phyloP scores from a whole-genome alignment of 129 eudicot species.

The Rutidosis leptorrhynchoides region DNA sequence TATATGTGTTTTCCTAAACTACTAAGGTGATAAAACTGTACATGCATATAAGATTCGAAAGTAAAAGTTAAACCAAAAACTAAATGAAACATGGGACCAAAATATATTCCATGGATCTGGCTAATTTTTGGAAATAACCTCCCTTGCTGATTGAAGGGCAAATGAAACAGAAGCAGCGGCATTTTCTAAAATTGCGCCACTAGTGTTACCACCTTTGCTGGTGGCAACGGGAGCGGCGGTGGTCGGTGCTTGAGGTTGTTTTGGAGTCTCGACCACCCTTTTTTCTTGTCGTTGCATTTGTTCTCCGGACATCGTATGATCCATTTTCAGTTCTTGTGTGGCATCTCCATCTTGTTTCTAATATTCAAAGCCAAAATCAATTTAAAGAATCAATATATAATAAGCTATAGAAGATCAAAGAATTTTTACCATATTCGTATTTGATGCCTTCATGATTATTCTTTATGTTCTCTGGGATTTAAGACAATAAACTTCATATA shows the following conservation, averaged over 20 bases:
- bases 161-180: slow-evolving; percentile 64
- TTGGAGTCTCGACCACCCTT: slow-evolving; percentile 29
- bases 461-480: slow-evolving; percentile 6
- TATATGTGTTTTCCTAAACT: not conserved
- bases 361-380: slow-evolving; percentile 10
- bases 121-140: slow-evolving; percentile 46
- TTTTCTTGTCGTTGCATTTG: slow-evolving; percentile 41
- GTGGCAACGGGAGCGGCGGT: slow-evolving; percentile 18
- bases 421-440: slow-evolving; percentile 20
- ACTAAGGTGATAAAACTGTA: slow-evolving; percentile 4
- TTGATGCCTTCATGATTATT: slow-evolving; percentile 24
- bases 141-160: slow-evolving; percentile 58
- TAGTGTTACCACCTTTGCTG: slow-evolving; percentile 32
- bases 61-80: not conserved
- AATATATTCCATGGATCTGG: not conserved
- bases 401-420: not conserved
- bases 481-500: slow-evolving; percentile 17
- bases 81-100: not conserved
- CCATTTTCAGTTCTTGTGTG: slow-evolving; percentile 23
- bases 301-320: slow-evolving; percentile 33
- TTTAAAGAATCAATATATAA: not conserved
- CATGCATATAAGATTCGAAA: slow-evolving; percentile 8
- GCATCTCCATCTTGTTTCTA: slow-evolving; percentile 23
- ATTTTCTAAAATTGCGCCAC: slow-evolving; percentile 45
- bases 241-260: slow-evolving; percentile 23